phyloP scores from a whole-genome alignment of 768 basidiomycete genomes.

The Boletus insuetus region DNA sequence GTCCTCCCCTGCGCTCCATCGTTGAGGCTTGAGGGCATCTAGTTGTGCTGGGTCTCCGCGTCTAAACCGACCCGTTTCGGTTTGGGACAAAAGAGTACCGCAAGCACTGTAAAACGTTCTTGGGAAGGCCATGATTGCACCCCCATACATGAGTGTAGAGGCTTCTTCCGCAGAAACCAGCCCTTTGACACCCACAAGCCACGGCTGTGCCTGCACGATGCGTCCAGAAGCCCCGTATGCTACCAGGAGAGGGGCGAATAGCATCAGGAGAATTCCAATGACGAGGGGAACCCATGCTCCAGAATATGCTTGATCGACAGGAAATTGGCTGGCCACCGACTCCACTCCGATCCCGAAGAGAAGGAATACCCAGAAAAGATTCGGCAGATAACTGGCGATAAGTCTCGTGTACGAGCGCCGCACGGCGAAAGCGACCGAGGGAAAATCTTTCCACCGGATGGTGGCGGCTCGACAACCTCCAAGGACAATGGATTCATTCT shows the following conservation, averaged over 20 bases:
- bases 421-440: constrained; percentile 12
- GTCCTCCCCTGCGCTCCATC: neutral
- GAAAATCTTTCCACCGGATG: constrained; percentile 27
- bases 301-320: neutral
- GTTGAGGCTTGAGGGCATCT: neutral
- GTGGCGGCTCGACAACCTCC: constrained; percentile 22
- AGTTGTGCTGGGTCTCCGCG: constrained; percentile 15
- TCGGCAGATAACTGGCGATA: constrained; percentile 6
- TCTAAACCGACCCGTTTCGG: constrained; percentile 11
- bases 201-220: constrained; percentile 16
- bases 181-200: constrained; percentile 26
- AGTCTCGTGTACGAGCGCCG: constrained; percentile 12
- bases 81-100: constrained; percentile 13
- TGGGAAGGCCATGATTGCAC: constrained; percentile 3
- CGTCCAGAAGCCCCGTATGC: constrained; percentile 19
- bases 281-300: neutral
- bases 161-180: constrained; percentile 23
- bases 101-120: constrained; percentile 17
- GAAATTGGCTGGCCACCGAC: too few species aligned
- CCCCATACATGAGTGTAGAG: constrained; percentile 14
- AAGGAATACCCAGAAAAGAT: constrained; percentile 5
- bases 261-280: constrained; percentile 8
- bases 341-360: neutral
- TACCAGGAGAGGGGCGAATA: constrained; percentile 7
- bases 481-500: constrained; percentile 13